phyloP scores from a whole-genome alignment of 371 early-diverging fungal genomes.

The Capniomyces stellatus region DNA sequence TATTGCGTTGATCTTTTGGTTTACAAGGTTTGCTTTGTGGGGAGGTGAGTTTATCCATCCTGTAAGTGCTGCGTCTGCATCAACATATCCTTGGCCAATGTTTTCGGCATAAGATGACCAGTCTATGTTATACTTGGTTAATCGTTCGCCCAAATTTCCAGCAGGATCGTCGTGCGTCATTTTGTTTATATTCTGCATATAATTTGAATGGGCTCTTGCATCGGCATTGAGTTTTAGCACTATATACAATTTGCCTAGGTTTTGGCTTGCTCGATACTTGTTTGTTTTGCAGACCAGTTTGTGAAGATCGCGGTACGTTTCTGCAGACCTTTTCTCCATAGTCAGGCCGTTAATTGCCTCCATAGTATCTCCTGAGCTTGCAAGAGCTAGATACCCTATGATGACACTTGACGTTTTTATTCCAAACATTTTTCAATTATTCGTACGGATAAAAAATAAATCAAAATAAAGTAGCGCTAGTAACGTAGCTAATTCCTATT shows the following conservation, averaged over 20 bases:
- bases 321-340: too few relatives aligned
- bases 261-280: background rate
- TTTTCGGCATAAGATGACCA: constrained; percentile 23
- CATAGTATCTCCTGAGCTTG: too few relatives aligned
- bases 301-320: too few relatives aligned
- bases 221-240: constrained; percentile 2
- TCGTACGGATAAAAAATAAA: too few relatives aligned
- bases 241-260: background rate
- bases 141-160: constrained; percentile 10
- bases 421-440: too few relatives aligned
- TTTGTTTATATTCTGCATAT: constrained; percentile 10
- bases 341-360: too few relatives aligned
- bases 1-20: background rate
- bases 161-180: constrained; percentile 20
- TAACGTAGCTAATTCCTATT: too few relatives aligned
- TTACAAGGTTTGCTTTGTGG: constrained; percentile 25
- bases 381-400: too few relatives aligned
- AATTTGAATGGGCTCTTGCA: constrained; percentile 19
- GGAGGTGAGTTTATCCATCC: constrained; percentile 27
- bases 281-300: constrained; percentile 5
- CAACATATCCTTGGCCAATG: constrained; percentile 21
- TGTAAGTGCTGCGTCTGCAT: constrained; percentile 11
- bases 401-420: too few relatives aligned
- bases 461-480: too few relatives aligned
- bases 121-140: constrained; percentile 5